Percentiles rank a stretch among this genome's conserved stretches.
These are phyloP conservation scores for Dactylellina parvicollis DNA, from an alignment of 2,329 filamentous ascomycete species.

Conservation along the genomic window DNA sequence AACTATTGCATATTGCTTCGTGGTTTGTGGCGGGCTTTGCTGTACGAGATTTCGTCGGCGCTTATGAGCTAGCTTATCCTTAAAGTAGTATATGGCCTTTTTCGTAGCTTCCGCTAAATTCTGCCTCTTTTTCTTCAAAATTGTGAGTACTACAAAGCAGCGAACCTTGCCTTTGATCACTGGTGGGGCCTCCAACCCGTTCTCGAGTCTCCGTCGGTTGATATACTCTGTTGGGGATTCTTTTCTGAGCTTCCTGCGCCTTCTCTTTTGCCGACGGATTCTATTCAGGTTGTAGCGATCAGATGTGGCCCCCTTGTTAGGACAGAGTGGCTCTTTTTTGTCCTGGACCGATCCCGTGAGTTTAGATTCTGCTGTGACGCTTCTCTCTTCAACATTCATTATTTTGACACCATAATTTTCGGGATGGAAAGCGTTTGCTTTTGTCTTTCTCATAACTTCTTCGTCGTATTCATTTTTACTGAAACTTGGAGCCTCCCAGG, in stretches of 20 bases:
- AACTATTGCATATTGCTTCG: not conserved
- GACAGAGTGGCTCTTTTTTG: not conserved
- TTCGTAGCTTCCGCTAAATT: not conserved
- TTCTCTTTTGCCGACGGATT: not conserved
- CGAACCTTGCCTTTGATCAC: not conserved
- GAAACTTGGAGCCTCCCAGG: not conserved
- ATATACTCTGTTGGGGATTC: not conserved
- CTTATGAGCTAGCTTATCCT: not conserved
- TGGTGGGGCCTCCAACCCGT: not conserved
- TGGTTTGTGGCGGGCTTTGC: not conserved
- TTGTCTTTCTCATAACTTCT: not conserved
- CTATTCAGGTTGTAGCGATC: too few relatives aligned
- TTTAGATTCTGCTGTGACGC: not conserved
- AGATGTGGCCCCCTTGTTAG: too few relatives aligned
- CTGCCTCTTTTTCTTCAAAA: not conserved
- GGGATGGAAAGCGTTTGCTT: not conserved
- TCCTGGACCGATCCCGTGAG: not conserved
- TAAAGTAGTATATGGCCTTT: not conserved
- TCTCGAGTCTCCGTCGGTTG: not conserved
- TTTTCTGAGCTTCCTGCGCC: not conserved
- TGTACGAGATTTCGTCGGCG: not conserved
- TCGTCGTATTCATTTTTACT: not conserved
- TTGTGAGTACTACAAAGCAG: not conserved
- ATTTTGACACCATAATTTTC: not conserved
- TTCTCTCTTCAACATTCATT: not conserved